Conservation (phyloP, 1,284 basidiomycete genomes). For the Thecaphora thlaspeos region DNA sequence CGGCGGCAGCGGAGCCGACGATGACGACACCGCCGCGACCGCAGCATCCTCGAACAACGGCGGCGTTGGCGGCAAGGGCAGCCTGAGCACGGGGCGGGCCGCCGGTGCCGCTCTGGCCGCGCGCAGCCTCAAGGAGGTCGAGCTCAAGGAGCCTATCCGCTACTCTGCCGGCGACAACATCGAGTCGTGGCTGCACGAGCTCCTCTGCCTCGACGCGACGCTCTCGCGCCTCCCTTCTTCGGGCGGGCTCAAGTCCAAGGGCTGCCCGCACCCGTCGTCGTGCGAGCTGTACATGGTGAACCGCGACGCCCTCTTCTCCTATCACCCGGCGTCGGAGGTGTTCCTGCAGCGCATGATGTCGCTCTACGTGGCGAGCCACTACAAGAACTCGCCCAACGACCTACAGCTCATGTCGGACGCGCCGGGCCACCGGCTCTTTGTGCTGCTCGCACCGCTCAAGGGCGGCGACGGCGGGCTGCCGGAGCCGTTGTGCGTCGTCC, state of each 20-base stretch:
- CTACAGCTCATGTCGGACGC: conserved; percentile 94
- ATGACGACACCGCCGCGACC: conserved; percentile 61
- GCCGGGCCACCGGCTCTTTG: conserved; percentile 93
- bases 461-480: conserved; percentile 36
- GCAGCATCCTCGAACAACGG: conserved; percentile 64
- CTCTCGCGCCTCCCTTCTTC: conserved; percentile 65
- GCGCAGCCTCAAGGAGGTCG: conserved; percentile 85
- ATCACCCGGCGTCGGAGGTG: conserved; percentile 91
- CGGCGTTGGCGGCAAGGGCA: conserved; percentile 48
- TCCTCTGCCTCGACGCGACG: conserved; percentile 92
- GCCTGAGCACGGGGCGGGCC: conserved; percentile 31
- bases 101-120: conserved; percentile 60
- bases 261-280: conserved; percentile 77
- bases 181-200: conserved; percentile 88
- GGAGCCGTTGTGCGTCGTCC: conserved; percentile 79
- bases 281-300: conserved; percentile 96
- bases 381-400: conserved; percentile 99
- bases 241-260: conserved; percentile 34
- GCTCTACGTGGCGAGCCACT: conserved; percentile 93
- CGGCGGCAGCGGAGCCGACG: conserved; percentile 54
- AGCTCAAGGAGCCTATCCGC: conserved; percentile 90
- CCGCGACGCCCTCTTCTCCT: conserved; percentile 94
- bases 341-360: conserved; percentile 99
- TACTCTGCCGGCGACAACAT: conserved; percentile 84
- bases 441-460: conserved; percentile 73